Evolutionary conservation across 2,329 filamentous ascomycete genomes (phyloP), one percentile per base, ranked within the genome.

Genomic region (Xylariales sp.): DNA sequence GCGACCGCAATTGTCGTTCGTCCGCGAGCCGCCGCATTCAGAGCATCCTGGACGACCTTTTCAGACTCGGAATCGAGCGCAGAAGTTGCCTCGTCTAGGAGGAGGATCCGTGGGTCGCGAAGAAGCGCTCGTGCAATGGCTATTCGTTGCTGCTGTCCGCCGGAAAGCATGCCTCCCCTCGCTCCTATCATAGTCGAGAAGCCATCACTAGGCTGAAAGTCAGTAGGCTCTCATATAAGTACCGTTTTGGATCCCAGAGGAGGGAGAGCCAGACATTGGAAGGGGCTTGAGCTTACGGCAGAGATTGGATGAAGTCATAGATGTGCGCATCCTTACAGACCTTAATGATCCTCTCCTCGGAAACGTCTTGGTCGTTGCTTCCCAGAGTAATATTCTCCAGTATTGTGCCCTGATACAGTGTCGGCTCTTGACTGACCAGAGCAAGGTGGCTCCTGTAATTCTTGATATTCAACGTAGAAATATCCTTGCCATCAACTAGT

Each of bases 1-100:
- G 91, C 93, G 1, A 97, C 90, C 1, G 90, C 90, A 48, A 97
- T 93, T 0, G 91, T 97, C 5, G 89, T 95, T 39, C 89, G 77
- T 31, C 83, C 88, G 69, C 86, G 84, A 12, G 88, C 84, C 2
- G 88, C 89, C 47, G 81, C 80, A 61, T 96, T 86, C 11, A 93
- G 71, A 0, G 87, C 87, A 0, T 78, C 82, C 63, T 91, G 86
- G 21, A 91, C 86, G 1, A 89, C 80, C 55, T 88, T 82, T 62
- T 91, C 86, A 2, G 74, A 80, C 62, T 88, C 83, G 0, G 78
- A 82, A 58, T 88, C 88, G 3, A 95, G 67, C 0, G 86, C 86
- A 2, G 77, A 82, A 3, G 86, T 88, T 6, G 88, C 86, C 67
- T 93, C 87, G 54, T 93, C 87, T 0, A 93, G 75, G 1, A 93